These are phyloP conservation scores for Cladorrhinum sp. DNA, from an alignment of 2,329 filamentous ascomycete species.

Conservation along the genomic window DNA sequence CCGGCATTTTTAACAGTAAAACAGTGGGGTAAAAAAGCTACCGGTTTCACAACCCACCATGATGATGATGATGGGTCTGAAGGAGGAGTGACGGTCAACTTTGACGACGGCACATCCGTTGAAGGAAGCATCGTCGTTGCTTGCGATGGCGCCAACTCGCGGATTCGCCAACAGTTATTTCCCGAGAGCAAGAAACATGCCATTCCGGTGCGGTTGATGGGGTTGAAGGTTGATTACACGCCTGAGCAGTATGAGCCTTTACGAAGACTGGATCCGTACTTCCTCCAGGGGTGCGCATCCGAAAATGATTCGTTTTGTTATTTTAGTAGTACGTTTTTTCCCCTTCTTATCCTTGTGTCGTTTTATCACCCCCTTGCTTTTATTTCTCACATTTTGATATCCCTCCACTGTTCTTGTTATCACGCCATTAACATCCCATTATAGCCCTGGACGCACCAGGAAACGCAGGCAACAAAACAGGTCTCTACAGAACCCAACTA, in stretches of 20 bases:
- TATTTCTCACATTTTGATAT: neutral
- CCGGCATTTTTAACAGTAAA: neutral
- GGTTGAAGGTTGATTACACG: conserved; percentile 42
- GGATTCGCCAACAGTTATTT: conserved; percentile 39
- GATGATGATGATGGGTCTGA: conserved; percentile 27
- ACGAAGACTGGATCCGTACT: conserved; percentile 49
- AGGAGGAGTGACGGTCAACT: conserved; percentile 43
- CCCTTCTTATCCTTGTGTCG: neutral
- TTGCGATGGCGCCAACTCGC: conserved; percentile 50
- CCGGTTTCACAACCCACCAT: conserved; percentile 30
- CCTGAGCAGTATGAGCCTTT: conserved; percentile 42
- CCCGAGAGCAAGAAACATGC: conserved; percentile 36
- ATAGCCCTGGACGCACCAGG: conserved; percentile 48
- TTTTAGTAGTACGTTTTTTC: conserved; percentile 43
- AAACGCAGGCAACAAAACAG: conserved; percentile 35
- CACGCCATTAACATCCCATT: neutral
- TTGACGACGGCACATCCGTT: conserved; percentile 44
- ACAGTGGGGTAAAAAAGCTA: conserved; percentile 42
- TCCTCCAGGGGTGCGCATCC: conserved; percentile 54
- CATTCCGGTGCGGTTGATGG: conserved; percentile 49
- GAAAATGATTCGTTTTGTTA: conserved; percentile 50
- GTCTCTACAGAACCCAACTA: conserved; percentile 46
- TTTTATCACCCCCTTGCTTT: neutral
- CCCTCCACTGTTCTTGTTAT: too few species aligned
- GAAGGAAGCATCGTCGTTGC: conserved; percentile 46